Evolutionary conservation across 345 rosid species (phyloP), one percentile per base, ranked within the genome.

Genomic region (Chamaenerion angustifolium): DNA sequence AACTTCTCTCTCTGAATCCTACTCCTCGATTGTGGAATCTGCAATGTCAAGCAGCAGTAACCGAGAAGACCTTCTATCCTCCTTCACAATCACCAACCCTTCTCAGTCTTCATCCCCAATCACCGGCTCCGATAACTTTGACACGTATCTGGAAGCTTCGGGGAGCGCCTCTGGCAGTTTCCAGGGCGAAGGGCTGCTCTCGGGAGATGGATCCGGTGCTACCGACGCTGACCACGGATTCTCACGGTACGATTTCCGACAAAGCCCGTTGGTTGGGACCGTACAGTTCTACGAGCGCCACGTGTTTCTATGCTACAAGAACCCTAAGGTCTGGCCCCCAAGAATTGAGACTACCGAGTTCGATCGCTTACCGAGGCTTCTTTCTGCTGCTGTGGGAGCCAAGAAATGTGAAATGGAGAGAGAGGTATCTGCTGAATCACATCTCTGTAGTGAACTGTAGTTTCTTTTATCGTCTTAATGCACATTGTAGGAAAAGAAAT

Each of bases 341-440:
- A 82, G 98, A 68, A 82, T 92, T 56, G 96, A 87, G 67, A 96
- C 98, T 12, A 87, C 98, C 12, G 98, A 92, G 85, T 92, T 92
- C 56, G 98, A 92, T 78, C 94, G 98, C n/a, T 72, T 86, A 71
- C 98, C 96, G 52, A 73, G 98, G 87, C 46, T 86, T 61, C 81
- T 90, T 47, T 78, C 89, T 55, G 96, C 96, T 12, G 85, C 96
- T 27, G 77, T 86, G 16, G 51, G 60, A 52, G 79, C 89, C 16
- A 68, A 79, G 57, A 86, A 79, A 71, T 49, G 61, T 42, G 70
- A 69, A 46, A 78, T 83, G 94, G 80, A 56, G 60, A 83, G 71
- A 59, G 78, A 81, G 83, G 98, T 85, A 7, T 16, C 43, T 48
- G 14, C 25, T 42, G 43, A 46, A 23, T 3, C 57, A 45, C 55